Evolutionary conservation across 1,139 yeast genomes (phyloP), one percentile per base, ranked within the genome.

Genomic region (Maudiozyma humilis): DNA sequence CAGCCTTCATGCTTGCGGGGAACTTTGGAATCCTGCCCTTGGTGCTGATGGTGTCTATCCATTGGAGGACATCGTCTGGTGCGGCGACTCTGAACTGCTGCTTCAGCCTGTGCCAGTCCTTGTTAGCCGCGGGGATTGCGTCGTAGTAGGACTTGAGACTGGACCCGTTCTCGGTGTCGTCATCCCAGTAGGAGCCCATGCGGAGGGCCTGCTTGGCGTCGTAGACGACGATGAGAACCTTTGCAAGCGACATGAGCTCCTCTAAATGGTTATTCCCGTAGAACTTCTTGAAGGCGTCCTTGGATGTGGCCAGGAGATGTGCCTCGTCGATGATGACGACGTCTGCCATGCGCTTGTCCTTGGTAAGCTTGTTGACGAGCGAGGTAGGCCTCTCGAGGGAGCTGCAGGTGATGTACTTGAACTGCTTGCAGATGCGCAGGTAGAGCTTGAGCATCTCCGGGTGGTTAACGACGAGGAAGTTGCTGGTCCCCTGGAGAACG

Each of bases 391-490:
- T 59, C 44, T 69, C 71, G 17, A 68, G 45, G 13, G 68, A 65
- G 1, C 62, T 50, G 44, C 63, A 64, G 2, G 53, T 49, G 18
- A 69, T 56, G 42, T 65, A 67, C 17, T 59, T 54, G 42, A 66
- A 68, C 20, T 60, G 52, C 36, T 52, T 53, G 3, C 69, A 53
- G n/a, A 68, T 63, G 43, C 70, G 59, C 42, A 63, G 62, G 43
- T 69, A 69, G 17, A 69, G 47, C 49, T 68, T 66, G 36, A 69
- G 48, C 72, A 69, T 68, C 46, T 69, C 73, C 1, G 73, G 73
- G 50, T 68, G 72, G 41, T 69, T 69, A 0, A 69, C 73, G 3
- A 68, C 61, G 16, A 69, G 52, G 42, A 55, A 66, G 47, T 69
- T 68, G 6, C 51, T 50, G 0, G 67, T 63, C 1, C 56, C 57